These are phyloP conservation scores for Podila epicladia DNA, from an alignment of 192 early-diverging fungal species.

Conservation along the genomic window DNA sequence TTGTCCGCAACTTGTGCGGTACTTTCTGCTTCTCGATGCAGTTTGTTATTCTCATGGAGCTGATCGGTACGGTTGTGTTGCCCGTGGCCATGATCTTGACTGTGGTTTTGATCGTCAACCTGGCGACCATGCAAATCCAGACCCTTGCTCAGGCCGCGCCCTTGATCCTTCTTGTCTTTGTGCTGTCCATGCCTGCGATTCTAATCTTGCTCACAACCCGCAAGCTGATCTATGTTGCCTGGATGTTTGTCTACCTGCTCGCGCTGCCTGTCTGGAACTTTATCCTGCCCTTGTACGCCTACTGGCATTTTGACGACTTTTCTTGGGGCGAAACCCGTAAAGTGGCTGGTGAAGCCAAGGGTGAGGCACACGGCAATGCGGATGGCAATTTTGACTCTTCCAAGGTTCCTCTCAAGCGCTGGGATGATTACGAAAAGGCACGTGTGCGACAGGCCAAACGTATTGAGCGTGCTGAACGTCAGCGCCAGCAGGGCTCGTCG, in stretches of 20 bases:
- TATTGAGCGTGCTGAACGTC: constrained; percentile 67
- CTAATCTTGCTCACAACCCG: constrained; percentile 90
- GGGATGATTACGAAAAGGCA: constrained; percentile 89
- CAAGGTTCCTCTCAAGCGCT: constrained; percentile 83
- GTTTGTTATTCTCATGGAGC: constrained; percentile 81
- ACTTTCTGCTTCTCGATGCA: constrained; percentile 98
- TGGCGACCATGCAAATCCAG: constrained; percentile 64
- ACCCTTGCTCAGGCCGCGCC: constrained; percentile 70
- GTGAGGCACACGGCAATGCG: constrained; percentile 77
- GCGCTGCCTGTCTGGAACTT: constrained; percentile 96
- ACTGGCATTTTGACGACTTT: constrained; percentile 96
- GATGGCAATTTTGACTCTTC: constrained; percentile 86
- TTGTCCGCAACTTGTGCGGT: constrained; percentile 94
- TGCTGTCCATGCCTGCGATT: constrained; percentile 89
- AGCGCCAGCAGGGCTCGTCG: constrained; percentile 49
- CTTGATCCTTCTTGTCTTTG: constrained; percentile 79
- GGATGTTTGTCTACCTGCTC: constrained; percentile 88
- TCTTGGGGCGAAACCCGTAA: constrained; percentile 85
- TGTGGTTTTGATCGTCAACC: constrained; percentile 68
- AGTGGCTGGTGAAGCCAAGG: constrained; percentile 75
- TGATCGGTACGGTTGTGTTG: constrained; percentile 80
- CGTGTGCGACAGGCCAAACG: constrained; percentile 75
- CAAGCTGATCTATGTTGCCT: constrained; percentile 87
- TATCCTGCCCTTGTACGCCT: constrained; percentile 88
- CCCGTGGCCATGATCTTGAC: constrained; percentile 81